Conservation (phyloP, 495 filamentous ascomycete species). For the Glarea lozoyensis region DNA sequence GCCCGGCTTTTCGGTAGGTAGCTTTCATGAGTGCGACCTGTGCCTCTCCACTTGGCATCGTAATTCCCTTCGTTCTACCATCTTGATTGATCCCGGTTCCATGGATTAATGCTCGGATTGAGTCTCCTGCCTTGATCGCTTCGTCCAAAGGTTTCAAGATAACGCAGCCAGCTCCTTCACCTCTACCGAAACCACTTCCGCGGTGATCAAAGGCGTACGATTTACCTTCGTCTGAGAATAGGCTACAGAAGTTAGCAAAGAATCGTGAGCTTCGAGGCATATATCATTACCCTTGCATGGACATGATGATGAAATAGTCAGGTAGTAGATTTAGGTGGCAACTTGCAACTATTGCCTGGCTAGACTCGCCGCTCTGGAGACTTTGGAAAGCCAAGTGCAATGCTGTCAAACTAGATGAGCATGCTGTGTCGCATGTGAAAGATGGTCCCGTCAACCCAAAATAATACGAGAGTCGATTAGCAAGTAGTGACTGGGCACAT, state of each 20-base stretch:
- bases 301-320: conserved; percentile 37
- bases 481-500: conserved; percentile 44
- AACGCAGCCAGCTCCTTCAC: conserved; percentile 50
- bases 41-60: conserved; percentile 45
- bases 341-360: conserved; percentile 20
- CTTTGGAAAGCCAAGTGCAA: conserved; percentile 74
- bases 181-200: conserved; percentile 61
- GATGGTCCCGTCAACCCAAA: conserved; percentile 50
- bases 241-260: conserved; percentile 5
- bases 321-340: conserved; percentile 15
- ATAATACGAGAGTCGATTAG: conserved; percentile 53
- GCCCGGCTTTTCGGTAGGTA: conserved; percentile 38
- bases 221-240: conserved; percentile 28
- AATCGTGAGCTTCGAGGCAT: no score
- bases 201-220: conserved; percentile 54
- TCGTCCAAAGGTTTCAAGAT: conserved; percentile 52
- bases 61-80: conserved; percentile 50
- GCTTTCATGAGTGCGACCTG: conserved; percentile 47
- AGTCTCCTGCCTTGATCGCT: conserved; percentile 45
- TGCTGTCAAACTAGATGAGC: conserved; percentile 63
- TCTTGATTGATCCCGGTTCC: conserved; percentile 54
- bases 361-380: conserved; percentile 48
- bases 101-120: conserved; percentile 53
- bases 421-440: conserved; percentile 79
- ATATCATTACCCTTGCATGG: conserved; percentile 22